Base-by-base conservation (phyloP, 768 basidiomycete genomes). In the Lactifluus echinatus region DNA sequence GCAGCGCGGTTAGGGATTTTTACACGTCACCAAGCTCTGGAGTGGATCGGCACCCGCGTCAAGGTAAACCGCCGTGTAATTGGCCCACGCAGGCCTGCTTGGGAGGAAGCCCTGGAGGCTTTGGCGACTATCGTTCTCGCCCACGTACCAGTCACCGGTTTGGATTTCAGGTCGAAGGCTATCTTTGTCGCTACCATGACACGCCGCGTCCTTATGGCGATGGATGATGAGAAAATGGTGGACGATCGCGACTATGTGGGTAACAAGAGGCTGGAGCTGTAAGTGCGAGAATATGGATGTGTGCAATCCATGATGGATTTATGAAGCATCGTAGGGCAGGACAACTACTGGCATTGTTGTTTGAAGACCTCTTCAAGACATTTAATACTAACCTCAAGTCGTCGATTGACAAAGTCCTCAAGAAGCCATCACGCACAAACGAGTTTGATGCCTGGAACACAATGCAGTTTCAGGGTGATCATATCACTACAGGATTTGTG, bases 231-330 rank as follows among this genome's bases (percentile, higher is more conserved):
- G 70, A 93, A 86, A 66, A 93, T 93, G 83, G 93, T 96, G 10
- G 96, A 99, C 65, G 96, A 99, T 72, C 80, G 96, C 46, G 96
- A 99, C 71, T 99, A 99, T 69, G 96, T 99, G 56, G 96, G 96
- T 47, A 99, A 99, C 73, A 99, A 99, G 72, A 89, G 96, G 47
- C 74, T 99, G 43, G 96, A 99, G 73, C 80, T 99, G 95, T 96
- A 70, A 67, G 88, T 78, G 29, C 43, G 14, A 21, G 19, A 2
- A 15, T 15, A 7, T 44, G 6, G 15, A 19, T 34, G 4, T n/a
- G 21, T 36, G n/a, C 23, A 23, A 6, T 43, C n/a, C 46, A 43
- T 21, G 34, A 33, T 26, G 33, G 23, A 10, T 54, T 56, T 28
- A 47, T 5, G 43, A 50, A 34, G 42, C 15, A 21, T 40, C 23